Percentiles rank a stretch among this genome's conserved stretches.
Evolutionary conservation across 1,139 yeast genomes (phyloP).

Genomic region (Saccharomyces uvarum): DNA sequence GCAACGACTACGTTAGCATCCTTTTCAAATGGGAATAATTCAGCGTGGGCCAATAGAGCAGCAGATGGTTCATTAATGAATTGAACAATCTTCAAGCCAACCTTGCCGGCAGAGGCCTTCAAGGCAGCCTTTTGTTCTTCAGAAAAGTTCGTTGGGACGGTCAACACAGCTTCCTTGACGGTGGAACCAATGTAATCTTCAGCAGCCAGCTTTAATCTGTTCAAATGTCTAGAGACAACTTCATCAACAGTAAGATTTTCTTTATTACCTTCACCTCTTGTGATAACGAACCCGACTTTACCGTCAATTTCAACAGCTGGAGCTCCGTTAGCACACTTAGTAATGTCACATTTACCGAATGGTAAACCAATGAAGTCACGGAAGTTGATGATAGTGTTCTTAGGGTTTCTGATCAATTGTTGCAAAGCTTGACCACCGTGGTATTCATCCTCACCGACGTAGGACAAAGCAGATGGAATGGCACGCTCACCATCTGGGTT

Average conservation of each 20-base stretch:
- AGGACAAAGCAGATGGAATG: constrained; percentile 86
- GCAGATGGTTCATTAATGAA: constrained; percentile 89
- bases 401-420: constrained; percentile 85
- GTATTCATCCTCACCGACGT: constrained; percentile 90
- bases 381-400: constrained; percentile 81
- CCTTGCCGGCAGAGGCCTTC: constrained; percentile 52
- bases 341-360: constrained; percentile 55
- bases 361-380: constrained; percentile 83
- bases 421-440: constrained; percentile 95
- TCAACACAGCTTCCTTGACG: constrained; percentile 76
- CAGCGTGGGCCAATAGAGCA: constrained; percentile 64
- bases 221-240: constrained; percentile 75
- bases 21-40: constrained; percentile 48
- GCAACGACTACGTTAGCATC: constrained; percentile 88
- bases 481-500: constrained; percentile 99
- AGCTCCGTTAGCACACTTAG: constrained; percentile 36
- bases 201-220: constrained; percentile 79
- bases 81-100: constrained; percentile 78
- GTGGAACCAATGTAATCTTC: constrained; percentile 81
- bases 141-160: constrained; percentile 86
- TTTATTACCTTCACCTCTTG: constrained; percentile 38
- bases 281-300: constrained; percentile 57
- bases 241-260: constrained; percentile 59
- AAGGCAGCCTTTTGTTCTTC: constrained; percentile 65
- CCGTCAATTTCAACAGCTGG: constrained; percentile 69